Evolutionary conservation across 345 rosid species (phyloP).

Genomic region (Gossypium anomalum): DNA sequence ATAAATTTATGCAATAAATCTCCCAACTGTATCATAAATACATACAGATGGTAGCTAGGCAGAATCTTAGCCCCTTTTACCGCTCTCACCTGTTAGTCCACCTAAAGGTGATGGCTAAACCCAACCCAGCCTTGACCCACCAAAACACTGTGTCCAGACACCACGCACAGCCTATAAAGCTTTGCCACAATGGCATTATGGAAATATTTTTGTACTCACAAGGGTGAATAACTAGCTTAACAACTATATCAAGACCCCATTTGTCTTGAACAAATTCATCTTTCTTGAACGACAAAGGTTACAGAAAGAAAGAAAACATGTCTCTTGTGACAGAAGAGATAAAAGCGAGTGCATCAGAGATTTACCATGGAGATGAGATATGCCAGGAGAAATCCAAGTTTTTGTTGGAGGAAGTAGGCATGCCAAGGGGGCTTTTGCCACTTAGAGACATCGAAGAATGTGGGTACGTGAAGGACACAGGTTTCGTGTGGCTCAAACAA

Average conservation of each 20-base stretch:
- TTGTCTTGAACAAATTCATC: not conserved
- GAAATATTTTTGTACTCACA: not conserved
- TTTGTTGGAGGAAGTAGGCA: constrained; percentile 52
- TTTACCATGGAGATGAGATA: constrained; percentile 65
- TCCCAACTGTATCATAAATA: not conserved
- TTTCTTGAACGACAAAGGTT: not conserved
- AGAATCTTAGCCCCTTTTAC: not conserved
- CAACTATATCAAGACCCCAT: constrained; percentile 7
- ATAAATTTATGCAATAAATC: not conserved
- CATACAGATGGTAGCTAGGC: not conserved
- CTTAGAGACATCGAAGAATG: constrained; percentile 67
- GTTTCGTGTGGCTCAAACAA: constrained; percentile 91
- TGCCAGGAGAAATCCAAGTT: constrained; percentile 57
- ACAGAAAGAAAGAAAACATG: constrained; percentile 21
- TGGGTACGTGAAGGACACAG: constrained; percentile 76
- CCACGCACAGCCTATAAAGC: not conserved
- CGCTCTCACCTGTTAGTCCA: not conserved
- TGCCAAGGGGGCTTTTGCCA: constrained; percentile 83
- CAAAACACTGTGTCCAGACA: not conserved
- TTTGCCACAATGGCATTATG: not conserved
- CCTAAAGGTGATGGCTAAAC: not conserved
- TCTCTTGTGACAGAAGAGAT: constrained; percentile 64
- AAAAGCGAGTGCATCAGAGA: constrained; percentile 60
- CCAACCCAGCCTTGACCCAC: not conserved
- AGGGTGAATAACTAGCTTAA: not conserved